These are phyloP conservation scores for Cenchrus purpureus DNA, from an alignment of 176 grass and related monocot species.

Conservation along the genomic window DNA sequence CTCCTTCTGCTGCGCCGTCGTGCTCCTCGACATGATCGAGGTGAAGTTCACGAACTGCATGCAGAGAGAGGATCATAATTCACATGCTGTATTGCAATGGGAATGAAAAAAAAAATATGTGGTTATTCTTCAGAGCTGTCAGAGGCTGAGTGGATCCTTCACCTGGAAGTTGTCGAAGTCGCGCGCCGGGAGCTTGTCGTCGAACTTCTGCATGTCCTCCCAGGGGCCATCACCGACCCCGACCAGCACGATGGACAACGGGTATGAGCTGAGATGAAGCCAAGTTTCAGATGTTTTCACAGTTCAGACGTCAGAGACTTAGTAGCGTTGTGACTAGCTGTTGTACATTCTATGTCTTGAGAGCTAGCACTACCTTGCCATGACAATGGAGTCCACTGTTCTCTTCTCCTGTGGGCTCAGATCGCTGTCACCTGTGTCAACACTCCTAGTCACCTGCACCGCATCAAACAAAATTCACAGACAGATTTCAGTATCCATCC, in stretches of 20 bases:
- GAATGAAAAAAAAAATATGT: not conserved
- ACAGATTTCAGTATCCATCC: no score
- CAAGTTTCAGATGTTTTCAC: not conserved
- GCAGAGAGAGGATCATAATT: not conserved
- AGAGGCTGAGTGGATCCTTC: not conserved
- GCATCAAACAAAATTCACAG: not conserved
- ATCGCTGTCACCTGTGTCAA: conserved; percentile 59
- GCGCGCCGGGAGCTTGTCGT: conserved; percentile 79
- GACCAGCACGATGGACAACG: conserved; percentile 84
- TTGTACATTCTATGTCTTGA: not conserved
- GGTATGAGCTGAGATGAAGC: conserved; percentile 52
- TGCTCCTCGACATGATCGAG: conserved; percentile 68
- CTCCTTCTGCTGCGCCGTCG: conserved; percentile 68
- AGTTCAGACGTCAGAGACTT: not conserved
- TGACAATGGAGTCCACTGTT: conserved; percentile 88
- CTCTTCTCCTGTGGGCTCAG: conserved; percentile 86
- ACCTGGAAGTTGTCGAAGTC: conserved; percentile 99
- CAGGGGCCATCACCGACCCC: conserved; percentile 90
- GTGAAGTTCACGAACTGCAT: conserved; percentile 91
- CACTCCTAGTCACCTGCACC: conserved; percentile 75
- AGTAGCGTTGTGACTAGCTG: not conserved
- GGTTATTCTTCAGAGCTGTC: not conserved
- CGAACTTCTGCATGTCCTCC: conserved; percentile 92
- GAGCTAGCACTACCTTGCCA: conserved; percentile 62
- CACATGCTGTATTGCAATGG: not conserved